Base-by-base conservation (phyloP, 106 monocot genomes). In the Dendrobium huoshanense region DNA sequence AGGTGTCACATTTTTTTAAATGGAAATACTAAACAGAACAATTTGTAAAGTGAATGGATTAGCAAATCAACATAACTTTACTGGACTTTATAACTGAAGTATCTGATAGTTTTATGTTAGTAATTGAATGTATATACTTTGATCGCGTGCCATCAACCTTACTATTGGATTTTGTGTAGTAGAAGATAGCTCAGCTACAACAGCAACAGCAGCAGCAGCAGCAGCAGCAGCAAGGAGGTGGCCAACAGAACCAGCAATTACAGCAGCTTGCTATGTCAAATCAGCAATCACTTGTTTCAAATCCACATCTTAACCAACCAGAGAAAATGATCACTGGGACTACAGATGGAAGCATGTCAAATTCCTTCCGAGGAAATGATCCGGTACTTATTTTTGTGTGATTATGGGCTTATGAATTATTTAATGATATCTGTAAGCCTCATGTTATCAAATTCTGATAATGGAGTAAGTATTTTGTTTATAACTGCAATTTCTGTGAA, bases 161-260 rank as follows among this genome's bases (percentile, higher is more conserved):
- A 43, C 44, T 74, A 70, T 33, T 37, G 19, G 20, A 20, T 74
- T 74, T 74, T 74, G n/a, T 74, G 43, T 74, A 74, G 74, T 74
- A 74, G 74, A 74, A 74, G 74, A 74, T 74, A 74, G 74, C 74
- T 43, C 74, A 74, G 74, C 19, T 74, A 44, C 74, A 74, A 74
- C 74, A 72, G 72, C 72, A 37, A 1, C 37, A 37, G 72, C 72
- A 37, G 37, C 37, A 37, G 37, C 37, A 33, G 33, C 33, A 64
- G 20, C 64, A 74, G 13, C 74, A 74, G 70, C 70, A 70, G 37
- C 70, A 70, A 37, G 37, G 70, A 37, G 70, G 70, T 9, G 70
- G 33, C 70, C 70, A 70, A 70, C 70, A 70, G 70, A 29, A 70
- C 70, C 70, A 70, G 33, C 70, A 70, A 37, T 37, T 70, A 44